Evolutionary conservation across 2,329 filamentous ascomycete species (phyloP), one percentile per base, ranked within the genome.

Genomic region (Trichoderma gracile): DNA sequence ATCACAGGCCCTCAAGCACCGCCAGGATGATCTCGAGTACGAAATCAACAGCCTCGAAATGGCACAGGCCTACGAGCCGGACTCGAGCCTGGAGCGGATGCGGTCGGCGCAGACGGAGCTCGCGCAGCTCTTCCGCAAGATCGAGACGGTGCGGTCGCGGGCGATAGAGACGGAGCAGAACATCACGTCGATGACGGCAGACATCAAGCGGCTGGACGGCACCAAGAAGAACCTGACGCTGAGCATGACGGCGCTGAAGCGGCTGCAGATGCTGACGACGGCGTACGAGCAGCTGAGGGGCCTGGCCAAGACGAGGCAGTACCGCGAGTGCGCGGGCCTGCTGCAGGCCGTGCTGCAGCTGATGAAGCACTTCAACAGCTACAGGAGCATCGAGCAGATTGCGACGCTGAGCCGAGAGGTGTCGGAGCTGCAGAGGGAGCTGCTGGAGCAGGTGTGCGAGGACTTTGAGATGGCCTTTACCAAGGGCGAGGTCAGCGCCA

Each of bases 361-460:
- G 52, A 97, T 98, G 91, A 91, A 91, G 69, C 93, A 99, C 78
- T 99, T 99, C 84, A 96, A 97, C 79, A 96, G 92, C 77, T 99
- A 98, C 76, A 84, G 95, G 65, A 97, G 93, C 71, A 98, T 99
- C 71, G 94, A 98, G 75, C 95, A 99, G 82, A 98, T 99, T 74
- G 95, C 95, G 30, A 91, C 91, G 0, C 82, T 99, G 68, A 96
- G 92, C 74, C 88, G 92, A 58, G 96, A 96, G 71, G 95, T 99
- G 42, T 90, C 93, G 6, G 95, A 98, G 71, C 83, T 99, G 68
- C 95, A 99, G 79, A 83, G 93, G 66, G 93, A 97, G 76, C 79
- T 99, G 65, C 80, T 97, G 64, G 95, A 99, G 79, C 95, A 99
- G 78, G 90, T 99, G n/a, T 99, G 95, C 75, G 95, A 98, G 78